Evolutionary conservation across 805 yeast species (phyloP).

Genomic region (Yueomyces sinensis): DNA sequence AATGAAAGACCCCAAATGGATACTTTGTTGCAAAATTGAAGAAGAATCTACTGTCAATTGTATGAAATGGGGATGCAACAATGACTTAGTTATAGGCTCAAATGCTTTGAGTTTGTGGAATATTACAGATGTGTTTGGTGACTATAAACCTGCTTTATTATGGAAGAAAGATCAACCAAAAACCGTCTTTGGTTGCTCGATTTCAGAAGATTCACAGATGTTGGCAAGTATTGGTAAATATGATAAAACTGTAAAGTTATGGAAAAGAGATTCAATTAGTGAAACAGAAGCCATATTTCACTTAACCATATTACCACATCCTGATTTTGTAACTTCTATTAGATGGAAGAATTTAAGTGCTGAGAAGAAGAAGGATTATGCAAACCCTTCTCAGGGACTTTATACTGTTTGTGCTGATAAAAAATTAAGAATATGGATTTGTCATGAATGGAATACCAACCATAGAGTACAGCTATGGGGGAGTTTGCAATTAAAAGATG

Average conservation of each 20-base stretch:
- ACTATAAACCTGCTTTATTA: conserved; percentile 18
- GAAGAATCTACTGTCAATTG: conserved; percentile 27
- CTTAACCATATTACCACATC: conserved; percentile 54
- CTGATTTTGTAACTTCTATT: conserved; percentile 38
- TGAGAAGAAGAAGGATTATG: neutral
- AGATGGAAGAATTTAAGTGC: conserved; percentile 39
- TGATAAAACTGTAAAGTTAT: conserved; percentile 60
- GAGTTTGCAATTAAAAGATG: conserved; percentile 21
- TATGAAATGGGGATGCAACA: conserved; percentile 39
- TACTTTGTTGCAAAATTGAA: conserved; percentile 19
- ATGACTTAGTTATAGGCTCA: conserved; percentile 54
- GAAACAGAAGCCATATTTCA: conserved; percentile 53
- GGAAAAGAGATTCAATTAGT: conserved; percentile 65
- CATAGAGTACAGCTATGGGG: conserved; percentile 48
- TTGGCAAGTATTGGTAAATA: conserved; percentile 51
- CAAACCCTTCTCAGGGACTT: conserved; percentile 31
- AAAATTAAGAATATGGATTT: conserved; percentile 54
- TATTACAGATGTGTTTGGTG: conserved; percentile 32
- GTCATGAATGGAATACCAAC: conserved; percentile 46
- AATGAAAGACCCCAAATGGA: conserved; percentile 36
- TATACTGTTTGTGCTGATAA: conserved; percentile 54
- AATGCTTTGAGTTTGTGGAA: conserved; percentile 42
- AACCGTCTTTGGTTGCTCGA: conserved; percentile 42
- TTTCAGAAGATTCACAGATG: conserved; percentile 55
- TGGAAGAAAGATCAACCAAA: conserved; percentile 40